Conservation (phyloP, 2,329 filamentous ascomycete genomes). For the Scytalidium sp. region DNA sequence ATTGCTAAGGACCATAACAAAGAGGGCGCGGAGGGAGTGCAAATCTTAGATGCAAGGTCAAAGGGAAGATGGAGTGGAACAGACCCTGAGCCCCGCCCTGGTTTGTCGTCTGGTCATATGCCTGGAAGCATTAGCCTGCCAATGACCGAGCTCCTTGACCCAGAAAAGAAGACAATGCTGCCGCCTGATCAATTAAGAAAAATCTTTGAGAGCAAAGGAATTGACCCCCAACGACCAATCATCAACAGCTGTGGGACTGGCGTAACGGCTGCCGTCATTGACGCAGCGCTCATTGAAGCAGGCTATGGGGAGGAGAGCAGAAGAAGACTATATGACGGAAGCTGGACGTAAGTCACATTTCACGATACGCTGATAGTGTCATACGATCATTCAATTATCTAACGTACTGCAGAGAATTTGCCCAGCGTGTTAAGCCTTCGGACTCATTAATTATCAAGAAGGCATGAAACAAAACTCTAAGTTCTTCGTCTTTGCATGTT, state of each 20-base stretch:
- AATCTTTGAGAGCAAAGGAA: slow-evolving; percentile 74
- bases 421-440: slow-evolving; percentile 58
- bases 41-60: slow-evolving; percentile 85
- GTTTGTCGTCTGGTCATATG: slow-evolving; percentile 86
- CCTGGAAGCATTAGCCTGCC: slow-evolving; percentile 84
- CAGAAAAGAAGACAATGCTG: slow-evolving; percentile 76
- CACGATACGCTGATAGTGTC: neutral
- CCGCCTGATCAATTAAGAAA: slow-evolving; percentile 68
- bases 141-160: slow-evolving; percentile 76
- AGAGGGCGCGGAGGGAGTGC: slow-evolving; percentile 77
- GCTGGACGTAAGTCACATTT: slow-evolving; percentile 78
- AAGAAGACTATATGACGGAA: slow-evolving; percentile 86
- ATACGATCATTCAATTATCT: slow-evolving; percentile 7
- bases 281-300: slow-evolving; percentile 79
- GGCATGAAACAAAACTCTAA: slow-evolving; percentile 13
- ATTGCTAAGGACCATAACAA: slow-evolving; percentile 75
- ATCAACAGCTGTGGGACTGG: slow-evolving; percentile 90
- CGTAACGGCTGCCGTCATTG: slow-evolving; percentile 87
- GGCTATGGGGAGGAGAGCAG: slow-evolving; percentile 65
- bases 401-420: slow-evolving; percentile 54
- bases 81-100: slow-evolving; percentile 82
- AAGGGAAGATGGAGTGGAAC: slow-evolving; percentile 76
- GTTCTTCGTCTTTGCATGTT: too few species aligned
- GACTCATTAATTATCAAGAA: slow-evolving; percentile 62
- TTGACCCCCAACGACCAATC: slow-evolving; percentile 77